Evolutionary conservation across 2,329 filamentous ascomycete genomes (phyloP).

Genomic region (Venturia nashicola): DNA sequence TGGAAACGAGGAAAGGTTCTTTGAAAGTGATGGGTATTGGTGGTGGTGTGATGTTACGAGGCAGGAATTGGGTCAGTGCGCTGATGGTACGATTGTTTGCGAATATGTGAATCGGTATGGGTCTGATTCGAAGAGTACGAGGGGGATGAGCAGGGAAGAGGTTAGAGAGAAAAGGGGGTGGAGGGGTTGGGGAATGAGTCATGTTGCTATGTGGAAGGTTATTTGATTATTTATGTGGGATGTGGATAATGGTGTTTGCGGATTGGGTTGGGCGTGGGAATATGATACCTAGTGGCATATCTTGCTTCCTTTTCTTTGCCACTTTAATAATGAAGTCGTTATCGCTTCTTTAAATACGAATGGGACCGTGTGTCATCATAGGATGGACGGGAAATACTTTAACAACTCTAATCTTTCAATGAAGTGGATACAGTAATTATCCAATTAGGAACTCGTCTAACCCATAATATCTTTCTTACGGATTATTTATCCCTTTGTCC

Average conservation of each 20-base stretch:
- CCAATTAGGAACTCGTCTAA: too few species aligned
- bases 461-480: too few species aligned
- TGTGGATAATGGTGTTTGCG: neutral
- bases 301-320: neutral
- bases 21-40: constrained; percentile 60
- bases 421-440: too few species aligned
- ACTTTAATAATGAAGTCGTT: neutral
- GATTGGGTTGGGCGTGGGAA: neutral
- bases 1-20: constrained; percentile 53
- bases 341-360: neutral
- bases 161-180: neutral
- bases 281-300: neutral
- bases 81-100: constrained; percentile 31
- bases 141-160: neutral
- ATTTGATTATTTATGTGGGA: neutral
- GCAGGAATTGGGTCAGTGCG: constrained; percentile 34
- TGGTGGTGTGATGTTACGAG: constrained; percentile 66
- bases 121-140: neutral
- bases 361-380: too few species aligned
- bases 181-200: constrained; percentile 3
- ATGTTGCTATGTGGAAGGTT: constrained; percentile 2
- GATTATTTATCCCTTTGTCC: too few species aligned
- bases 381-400: too few species aligned
- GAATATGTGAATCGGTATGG: neutral
- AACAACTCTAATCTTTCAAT: too few species aligned